These are phyloP conservation scores for Handroanthus guayacan DNA, from an alignment of 257 asterid genomes.

Conservation along the genomic window DNA sequence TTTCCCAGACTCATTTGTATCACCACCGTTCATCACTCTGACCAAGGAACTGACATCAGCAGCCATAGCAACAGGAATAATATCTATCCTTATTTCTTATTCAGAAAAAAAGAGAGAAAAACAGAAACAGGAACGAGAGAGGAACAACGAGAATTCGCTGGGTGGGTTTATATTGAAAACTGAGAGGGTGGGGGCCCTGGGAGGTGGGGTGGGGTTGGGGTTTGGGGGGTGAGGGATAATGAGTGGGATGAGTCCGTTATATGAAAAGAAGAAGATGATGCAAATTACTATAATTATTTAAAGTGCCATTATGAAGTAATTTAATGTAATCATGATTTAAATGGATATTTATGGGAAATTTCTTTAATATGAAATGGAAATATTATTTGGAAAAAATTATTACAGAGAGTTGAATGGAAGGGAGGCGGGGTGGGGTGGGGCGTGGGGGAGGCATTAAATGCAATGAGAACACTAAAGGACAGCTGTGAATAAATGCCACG, in stretches of 20 bases:
- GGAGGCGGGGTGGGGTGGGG: background rate
- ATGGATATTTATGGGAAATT: slow-evolving; percentile 31
- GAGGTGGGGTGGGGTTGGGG: background rate
- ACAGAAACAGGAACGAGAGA: background rate
- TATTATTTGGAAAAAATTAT: too few relatives aligned
- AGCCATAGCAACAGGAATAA: slow-evolving; percentile 51
- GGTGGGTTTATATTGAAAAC: slow-evolving; percentile 28
- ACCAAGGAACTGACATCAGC: slow-evolving; percentile 71
- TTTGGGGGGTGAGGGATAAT: background rate
- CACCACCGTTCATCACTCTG: slow-evolving; percentile 61
- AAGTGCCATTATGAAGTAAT: slow-evolving; percentile 36
- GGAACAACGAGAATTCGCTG: background rate
- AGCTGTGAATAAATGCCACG: slow-evolving; percentile 61
- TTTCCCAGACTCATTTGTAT: slow-evolving; percentile 51
- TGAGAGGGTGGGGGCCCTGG: background rate
- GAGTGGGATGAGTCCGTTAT: slow-evolving; percentile 21
- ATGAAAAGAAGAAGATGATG: slow-evolving; percentile 23
- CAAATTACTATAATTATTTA: slow-evolving; percentile 31
- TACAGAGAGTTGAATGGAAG: background rate
- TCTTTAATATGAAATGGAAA: slow-evolving; percentile 24
- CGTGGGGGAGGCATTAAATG: slow-evolving; percentile 62
- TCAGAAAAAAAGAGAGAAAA: slow-evolving; percentile 1
- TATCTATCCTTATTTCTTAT: background rate
- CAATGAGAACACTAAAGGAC: slow-evolving; percentile 54
- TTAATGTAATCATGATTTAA: slow-evolving; percentile 41